Base-by-base conservation (phyloP, 2,329 filamentous ascomycete species). In the Pestalotiopsis sp. region DNA sequence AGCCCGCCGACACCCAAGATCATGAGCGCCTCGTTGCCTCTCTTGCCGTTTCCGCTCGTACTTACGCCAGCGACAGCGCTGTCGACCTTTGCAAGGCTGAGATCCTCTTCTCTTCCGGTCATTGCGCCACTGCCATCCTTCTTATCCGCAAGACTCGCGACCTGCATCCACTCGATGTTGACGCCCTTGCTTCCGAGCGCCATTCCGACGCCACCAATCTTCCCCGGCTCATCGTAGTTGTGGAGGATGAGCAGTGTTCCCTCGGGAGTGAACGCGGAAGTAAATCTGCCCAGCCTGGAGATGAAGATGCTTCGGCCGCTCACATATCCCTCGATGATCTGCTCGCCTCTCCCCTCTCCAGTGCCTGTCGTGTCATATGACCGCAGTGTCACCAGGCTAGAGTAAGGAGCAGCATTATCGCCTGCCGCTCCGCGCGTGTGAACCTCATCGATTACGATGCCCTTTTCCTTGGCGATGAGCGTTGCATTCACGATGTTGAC, bases 401-500 rank as follows among this genome's bases (percentile, higher is more conserved):
- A 88, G 76, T 92, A 94, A 0, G 89, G 88, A 3, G 17, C 45
- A 12, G 59, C 36, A 6, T 17, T 27, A 59, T 87, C 83, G 25
- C 89, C 85, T n/a, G 87, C 85, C 0, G 85, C 82, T 23, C 91
- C 88, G 7, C 90, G 85, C 2, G 86, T 87, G 70, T 90, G 90
- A 49, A 89, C 89, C 81, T 95, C 93, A 75, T 91, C 93, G 75
- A 96, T 90, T 59, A 91, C 86, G 70, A 96, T 92, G 2, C 92
- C 93, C 73, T 92, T 92, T 74, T 94, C 91, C 71, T 89, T 91
- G 23, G 93, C 92, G 14, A 95, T 87, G 31, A 94, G 83, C 58
- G 89, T 86, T 0, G 93, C 93, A 75, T 96, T 95, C 73, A 96
- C 93, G 69, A 96, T 94, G 80, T 95, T 95, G 74, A 95, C 90